Base-by-base conservation (phyloP, 495 filamentous ascomycete genomes). In the Clavariopsis aquatica region DNA sequence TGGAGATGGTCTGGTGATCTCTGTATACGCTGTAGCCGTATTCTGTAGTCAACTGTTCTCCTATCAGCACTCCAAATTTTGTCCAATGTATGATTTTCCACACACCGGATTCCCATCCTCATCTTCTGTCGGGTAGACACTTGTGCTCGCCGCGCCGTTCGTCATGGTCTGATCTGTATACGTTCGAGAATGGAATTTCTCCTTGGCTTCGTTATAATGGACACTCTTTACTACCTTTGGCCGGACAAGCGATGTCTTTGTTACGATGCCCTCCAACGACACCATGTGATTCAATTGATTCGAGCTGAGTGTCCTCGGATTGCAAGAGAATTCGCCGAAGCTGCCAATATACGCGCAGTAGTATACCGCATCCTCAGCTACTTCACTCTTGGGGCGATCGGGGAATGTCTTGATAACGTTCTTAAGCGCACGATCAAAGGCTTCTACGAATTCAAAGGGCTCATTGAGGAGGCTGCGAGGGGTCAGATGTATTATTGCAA, bases 201-300 rank as follows among this genome's bases (percentile, higher is more conserved):
- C 82, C 74, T 91, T 91, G 69, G 77, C 84, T 76, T 96, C 94
- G 70, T 87, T 92, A 73, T 89, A 98, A 72, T 99, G 94, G 47
- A 99, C 93, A 76, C 95, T 98, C 77, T 96, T 96, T 24, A 96
- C 89, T 15, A 99, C 85, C 76, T 99, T 99, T 27, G 94, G 94
- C 53, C 94, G 85, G 49, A 99, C 95, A 46, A 99, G 81, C 15
- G 92, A 96, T 74, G 91, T 95, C 78, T 93, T 90, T 22, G 94
- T 98, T 28, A 98, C 94, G 75, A 99, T 99, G 34, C 94, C 94
- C 76, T 99, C 94, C 65, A 99, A 84, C 1, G 93, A 96, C 19
- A 99, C 88, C 90, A 97, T 96, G 66, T 86, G 90, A 75, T 98
- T 98, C 57, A 99, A 82, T 71, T 93, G 91, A 31, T 82, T 81